phyloP scores from a whole-genome alignment of 2,329 filamentous ascomycete genomes.

The Colletotrichum eremochloae region DNA sequence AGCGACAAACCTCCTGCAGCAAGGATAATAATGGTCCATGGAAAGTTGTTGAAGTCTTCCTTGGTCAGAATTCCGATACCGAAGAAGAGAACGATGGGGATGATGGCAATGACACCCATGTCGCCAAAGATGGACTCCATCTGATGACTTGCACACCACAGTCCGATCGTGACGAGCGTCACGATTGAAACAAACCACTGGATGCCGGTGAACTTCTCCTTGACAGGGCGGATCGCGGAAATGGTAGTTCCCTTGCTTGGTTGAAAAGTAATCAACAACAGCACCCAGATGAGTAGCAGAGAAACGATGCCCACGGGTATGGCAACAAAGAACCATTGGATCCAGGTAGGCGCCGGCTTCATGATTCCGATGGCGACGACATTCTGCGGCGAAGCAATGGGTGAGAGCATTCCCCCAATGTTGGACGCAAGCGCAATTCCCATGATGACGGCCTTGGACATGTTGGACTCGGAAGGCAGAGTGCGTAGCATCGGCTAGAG shows the following conservation, averaged over 20 bases:
- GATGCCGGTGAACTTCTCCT: slow-evolving; percentile 86
- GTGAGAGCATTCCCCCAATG: slow-evolving; percentile 94
- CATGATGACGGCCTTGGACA: slow-evolving; percentile 95
- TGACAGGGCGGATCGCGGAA: slow-evolving; percentile 89
- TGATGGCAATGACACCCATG: slow-evolving; percentile 98
- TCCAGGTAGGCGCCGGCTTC: slow-evolving; percentile 91
- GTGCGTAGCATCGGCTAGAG: slow-evolving; percentile 90
- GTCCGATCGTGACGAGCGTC: slow-evolving; percentile 84
- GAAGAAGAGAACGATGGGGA: slow-evolving; percentile 96
- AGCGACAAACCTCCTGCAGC: slow-evolving; percentile 93
- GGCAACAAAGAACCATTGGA: slow-evolving; percentile 96
- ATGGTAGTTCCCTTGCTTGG: slow-evolving; percentile 89
- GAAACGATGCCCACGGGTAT: slow-evolving; percentile 93
- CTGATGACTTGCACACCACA: slow-evolving; percentile 95
- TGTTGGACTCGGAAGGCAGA: slow-evolving; percentile 87
- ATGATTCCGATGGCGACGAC: slow-evolving; percentile 97
- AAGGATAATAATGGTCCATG: slow-evolving; percentile 99
- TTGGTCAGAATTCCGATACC: slow-evolving; percentile 96
- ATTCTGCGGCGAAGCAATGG: slow-evolving; percentile 97
- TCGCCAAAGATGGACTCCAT: slow-evolving; percentile 91
- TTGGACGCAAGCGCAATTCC: slow-evolving; percentile 96
- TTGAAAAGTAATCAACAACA: slow-evolving; percentile 87
- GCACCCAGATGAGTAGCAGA: slow-evolving; percentile 87
- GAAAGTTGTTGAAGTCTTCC: slow-evolving; percentile 99
- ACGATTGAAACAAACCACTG: slow-evolving; percentile 94